Conservation (phyloP, 768 basidiomycete species). For the Pulveroboletus ravenelii region DNA sequence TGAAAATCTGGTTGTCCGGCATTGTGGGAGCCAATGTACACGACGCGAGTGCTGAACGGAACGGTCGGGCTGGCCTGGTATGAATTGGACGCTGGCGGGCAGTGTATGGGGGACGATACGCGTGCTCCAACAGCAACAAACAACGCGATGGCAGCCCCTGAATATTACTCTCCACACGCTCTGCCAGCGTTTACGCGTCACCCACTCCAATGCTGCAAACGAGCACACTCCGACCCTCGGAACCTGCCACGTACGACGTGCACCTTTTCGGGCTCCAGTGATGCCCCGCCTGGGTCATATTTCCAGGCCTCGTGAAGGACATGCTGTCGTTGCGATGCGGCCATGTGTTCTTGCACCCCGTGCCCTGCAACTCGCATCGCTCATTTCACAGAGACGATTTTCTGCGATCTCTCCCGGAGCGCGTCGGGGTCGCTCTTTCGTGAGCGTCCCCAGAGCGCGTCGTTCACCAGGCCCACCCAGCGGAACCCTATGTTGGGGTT, state of each 20-base stretch:
- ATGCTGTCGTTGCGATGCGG: conserved; percentile 7
- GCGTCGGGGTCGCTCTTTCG: conserved; percentile 1
- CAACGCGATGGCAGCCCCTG: conserved; percentile 32
- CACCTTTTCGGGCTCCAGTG: background rate
- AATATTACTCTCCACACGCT: background rate
- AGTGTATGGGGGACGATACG: conserved; percentile 20
- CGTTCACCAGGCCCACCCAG: background rate
- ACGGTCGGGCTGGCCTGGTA: conserved; percentile 1
- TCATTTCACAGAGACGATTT: background rate
- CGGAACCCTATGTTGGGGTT: conserved; percentile 23
- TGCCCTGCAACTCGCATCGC: conserved; percentile 8
- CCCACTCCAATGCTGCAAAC: background rate
- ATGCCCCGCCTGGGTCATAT: background rate
- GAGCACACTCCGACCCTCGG: background rate
- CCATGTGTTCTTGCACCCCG: conserved; percentile 14
- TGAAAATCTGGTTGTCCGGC: conserved; percentile 87
- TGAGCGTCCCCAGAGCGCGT: background rate
- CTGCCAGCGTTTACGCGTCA: background rate
- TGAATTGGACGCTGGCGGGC: conserved; percentile 16
- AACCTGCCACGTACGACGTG: background rate
- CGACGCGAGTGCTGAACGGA: conserved; percentile 4
- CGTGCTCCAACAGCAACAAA: conserved; percentile 40
- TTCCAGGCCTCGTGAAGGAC: conserved; percentile 17
- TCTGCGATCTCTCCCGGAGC: background rate
- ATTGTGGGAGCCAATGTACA: conserved; percentile 36